These are phyloP conservation scores for Mycena latifolia DNA, from an alignment of 768 basidiomycete genomes.

Conservation along the genomic window DNA sequence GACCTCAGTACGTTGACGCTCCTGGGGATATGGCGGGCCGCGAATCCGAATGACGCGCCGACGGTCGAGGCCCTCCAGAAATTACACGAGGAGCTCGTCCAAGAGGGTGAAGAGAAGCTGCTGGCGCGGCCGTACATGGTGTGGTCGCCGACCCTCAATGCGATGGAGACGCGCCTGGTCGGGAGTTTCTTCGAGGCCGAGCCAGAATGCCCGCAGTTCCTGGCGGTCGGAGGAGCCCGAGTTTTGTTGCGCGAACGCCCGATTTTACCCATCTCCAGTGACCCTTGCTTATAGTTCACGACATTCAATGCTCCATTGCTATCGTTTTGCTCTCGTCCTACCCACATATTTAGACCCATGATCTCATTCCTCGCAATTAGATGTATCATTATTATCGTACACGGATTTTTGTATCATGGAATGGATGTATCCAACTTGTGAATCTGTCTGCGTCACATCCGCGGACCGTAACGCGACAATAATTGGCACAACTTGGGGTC, in stretches of 20 bases:
- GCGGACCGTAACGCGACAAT: no score
- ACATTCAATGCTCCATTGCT: no score
- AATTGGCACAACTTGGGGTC: no score
- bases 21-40: conserved; percentile 15
- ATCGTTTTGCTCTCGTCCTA: no score
- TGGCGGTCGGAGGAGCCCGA: conserved; percentile 29
- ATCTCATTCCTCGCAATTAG: no score
- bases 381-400: no score
- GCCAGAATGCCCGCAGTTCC: background rate
- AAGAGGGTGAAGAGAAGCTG: conserved; percentile 8
- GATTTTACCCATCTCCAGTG: no score
- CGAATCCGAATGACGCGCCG: conserved; percentile 18
- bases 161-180: conserved; percentile 20
- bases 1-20: conserved; percentile 19
- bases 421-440: no score
- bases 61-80: background rate
- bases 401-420: no score
- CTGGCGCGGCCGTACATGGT: background rate
- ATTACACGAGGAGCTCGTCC: conserved; percentile 7
- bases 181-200: conserved; percentile 17
- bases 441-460: no score
- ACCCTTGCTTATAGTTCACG: no score
- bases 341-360: no score
- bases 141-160: conserved; percentile 13
- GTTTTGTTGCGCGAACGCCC: conserved; percentile 12